Evolutionary conservation across 2,329 filamentous ascomycete species (phyloP).

Genomic region (Penicillium expansum): DNA sequence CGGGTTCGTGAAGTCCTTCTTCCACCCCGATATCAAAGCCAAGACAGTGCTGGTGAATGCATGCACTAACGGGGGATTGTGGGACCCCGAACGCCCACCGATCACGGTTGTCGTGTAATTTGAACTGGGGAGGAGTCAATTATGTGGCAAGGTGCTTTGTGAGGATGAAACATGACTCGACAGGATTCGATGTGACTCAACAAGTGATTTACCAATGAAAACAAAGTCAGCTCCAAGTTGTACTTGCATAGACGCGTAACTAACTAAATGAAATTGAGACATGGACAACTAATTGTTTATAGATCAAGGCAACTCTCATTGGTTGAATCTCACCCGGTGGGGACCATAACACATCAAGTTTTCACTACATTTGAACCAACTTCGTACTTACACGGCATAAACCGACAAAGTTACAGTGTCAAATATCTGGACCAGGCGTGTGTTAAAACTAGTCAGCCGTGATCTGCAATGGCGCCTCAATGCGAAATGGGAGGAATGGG

Average conservation of each 20-base stretch:
- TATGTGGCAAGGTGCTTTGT: neutral
- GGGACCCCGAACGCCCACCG: neutral
- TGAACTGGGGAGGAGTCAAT: neutral
- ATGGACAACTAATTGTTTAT: neutral
- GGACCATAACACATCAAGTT: neutral
- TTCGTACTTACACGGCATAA: neutral
- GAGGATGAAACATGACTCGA: neutral
- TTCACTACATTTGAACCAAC: neutral
- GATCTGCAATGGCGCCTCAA: constrained; percentile 24
- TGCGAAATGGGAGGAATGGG: constrained; percentile 9
- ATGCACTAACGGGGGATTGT: neutral
- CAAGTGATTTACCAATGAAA: neutral
- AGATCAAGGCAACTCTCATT: neutral
- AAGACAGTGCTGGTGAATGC: neutral
- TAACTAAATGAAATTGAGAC: neutral
- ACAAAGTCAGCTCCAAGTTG: neutral
- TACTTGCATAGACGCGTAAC: neutral
- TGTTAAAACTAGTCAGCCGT: neutral
- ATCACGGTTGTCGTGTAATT: neutral
- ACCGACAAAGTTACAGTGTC: neutral
- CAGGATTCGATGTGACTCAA: neutral
- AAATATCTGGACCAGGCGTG: neutral
- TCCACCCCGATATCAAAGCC: neutral
- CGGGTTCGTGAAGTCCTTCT: neutral
- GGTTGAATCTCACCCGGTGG: neutral